Evolutionary conservation across 106 monocot species (phyloP).

Genomic region (Acanthochlamys bracteata): DNA sequence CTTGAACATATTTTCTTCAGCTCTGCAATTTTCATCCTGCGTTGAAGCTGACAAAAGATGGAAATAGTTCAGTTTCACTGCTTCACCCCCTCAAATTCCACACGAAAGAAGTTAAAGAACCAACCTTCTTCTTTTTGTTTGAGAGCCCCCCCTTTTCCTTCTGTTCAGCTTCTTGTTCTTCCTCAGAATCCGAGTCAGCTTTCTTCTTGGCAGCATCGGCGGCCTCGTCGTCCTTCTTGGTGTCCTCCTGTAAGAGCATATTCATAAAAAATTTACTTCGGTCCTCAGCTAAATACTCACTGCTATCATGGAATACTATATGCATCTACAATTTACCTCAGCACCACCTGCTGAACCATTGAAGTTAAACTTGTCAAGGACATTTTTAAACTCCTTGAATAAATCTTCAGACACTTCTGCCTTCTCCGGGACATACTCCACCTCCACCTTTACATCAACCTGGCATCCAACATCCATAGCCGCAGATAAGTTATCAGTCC

Average conservation of each 20-base stretch:
- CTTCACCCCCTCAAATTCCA: background rate
- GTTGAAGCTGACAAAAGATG: slow-evolving; percentile 56
- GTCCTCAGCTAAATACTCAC: background rate
- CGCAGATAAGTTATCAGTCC: background rate
- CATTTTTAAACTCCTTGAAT: slow-evolving; percentile 68
- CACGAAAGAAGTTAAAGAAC: slow-evolving; percentile 3
- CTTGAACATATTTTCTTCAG: slow-evolving; percentile 84
- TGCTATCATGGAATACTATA: background rate
- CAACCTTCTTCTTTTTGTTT: slow-evolving; percentile 97
- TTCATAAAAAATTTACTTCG: background rate
- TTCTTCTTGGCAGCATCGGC: slow-evolving; percentile 47
- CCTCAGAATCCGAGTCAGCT: slow-evolving; percentile 71
- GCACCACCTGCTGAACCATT: slow-evolving; percentile 29
- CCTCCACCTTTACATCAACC: slow-evolving; percentile 58
- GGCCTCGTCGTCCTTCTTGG: slow-evolving; percentile 41
- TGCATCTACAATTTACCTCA: slow-evolving; percentile 28
- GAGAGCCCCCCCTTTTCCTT: slow-evolving; percentile 80
- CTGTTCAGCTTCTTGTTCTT: slow-evolving; percentile 54
- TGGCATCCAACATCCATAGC: slow-evolving; percentile 4
- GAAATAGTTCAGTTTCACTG: background rate
- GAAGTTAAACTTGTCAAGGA: slow-evolving; percentile 82
- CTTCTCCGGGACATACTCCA: slow-evolving; percentile 90
- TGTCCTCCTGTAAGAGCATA: slow-evolving; percentile 39
- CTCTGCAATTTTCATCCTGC: slow-evolving; percentile 98
- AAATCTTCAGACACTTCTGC: slow-evolving; percentile 57